A percentile compares a stretch with the other conserved stretches of the same genome.
These are phyloP conservation scores for Elymus sibiricus DNA, from an alignment of 176 grass and related monocot genomes.

Conservation along the genomic window DNA sequence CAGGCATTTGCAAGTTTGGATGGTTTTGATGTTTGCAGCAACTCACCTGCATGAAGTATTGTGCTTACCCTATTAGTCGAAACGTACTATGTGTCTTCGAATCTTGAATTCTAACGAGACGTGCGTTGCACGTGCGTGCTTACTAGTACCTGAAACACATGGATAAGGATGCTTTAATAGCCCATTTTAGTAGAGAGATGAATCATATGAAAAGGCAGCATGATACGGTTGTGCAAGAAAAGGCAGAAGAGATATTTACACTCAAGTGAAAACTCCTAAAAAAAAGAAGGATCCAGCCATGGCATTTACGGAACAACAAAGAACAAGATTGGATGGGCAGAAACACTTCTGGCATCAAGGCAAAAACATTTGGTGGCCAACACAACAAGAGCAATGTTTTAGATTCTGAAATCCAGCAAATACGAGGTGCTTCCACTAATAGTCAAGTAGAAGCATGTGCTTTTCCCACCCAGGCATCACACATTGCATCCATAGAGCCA, in stretches of 20 bases:
- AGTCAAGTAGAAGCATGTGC: background rate
- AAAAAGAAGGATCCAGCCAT: conserved; percentile 43
- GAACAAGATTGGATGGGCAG: conserved; percentile 49
- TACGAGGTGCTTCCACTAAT: conserved; percentile 13
- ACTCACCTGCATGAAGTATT: no score
- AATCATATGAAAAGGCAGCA: conserved; percentile 52
- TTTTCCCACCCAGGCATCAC: background rate
- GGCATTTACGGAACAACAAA: conserved; percentile 45
- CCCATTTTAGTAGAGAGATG: conserved; percentile 39
- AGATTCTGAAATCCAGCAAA: conserved; percentile 32
- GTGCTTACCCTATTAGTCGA: no score
- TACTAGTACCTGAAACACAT: conserved; percentile 35
- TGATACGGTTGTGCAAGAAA: conserved; percentile 33
- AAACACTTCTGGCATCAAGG: conserved; percentile 20
- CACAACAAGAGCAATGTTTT: conserved; percentile 28
- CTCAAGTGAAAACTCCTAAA: conserved; percentile 39
- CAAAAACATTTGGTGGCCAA: conserved; percentile 16
- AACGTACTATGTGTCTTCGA: no score
- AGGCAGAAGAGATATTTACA: conserved; percentile 46
- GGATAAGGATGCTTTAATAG: conserved; percentile 29
- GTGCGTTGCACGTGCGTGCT: no score
- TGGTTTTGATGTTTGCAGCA: no score
- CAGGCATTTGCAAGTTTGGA: no score
- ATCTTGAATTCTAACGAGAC: no score
- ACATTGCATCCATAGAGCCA: conserved; percentile 9